These are phyloP conservation scores for Tetrahymena elliotti DNA, from an alignment of 73 alveolate genomes.

Conservation along the genomic window DNA sequence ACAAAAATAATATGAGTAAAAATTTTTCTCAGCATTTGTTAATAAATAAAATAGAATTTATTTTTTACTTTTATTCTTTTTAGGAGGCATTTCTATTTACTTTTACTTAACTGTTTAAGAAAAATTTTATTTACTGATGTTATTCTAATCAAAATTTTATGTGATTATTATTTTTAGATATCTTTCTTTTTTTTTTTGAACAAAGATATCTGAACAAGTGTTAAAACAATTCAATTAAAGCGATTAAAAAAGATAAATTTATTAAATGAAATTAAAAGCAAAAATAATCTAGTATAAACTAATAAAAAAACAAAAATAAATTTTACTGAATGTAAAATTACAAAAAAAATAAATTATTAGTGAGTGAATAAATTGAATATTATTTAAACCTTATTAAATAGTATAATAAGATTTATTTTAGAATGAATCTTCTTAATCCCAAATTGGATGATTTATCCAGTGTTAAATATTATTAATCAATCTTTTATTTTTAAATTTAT, in stretches of 20 bases:
- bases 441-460: not conserved
- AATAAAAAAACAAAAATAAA: too few species aligned
- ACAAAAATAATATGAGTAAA: not conserved
- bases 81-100: not conserved
- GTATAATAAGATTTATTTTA: too few species aligned
- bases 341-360: too few species aligned
- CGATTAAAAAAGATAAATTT: not conserved
- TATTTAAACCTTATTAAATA: too few species aligned
- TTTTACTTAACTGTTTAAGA: not conserved
- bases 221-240: not conserved
- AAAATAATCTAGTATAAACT: not conserved
- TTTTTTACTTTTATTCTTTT: not conserved
- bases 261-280: not conserved
- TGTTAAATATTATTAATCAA: not conserved
- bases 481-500: too few species aligned
- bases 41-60: not conserved
- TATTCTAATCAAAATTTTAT: not conserved
- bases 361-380: too few species aligned
- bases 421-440: too few species aligned
- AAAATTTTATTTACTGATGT: not conserved
- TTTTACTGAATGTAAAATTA: too few species aligned
- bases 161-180: not conserved
- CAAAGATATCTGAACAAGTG: not conserved
- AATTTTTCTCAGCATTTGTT: not conserved
- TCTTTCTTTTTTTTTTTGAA: not conserved